Percentiles rank a stretch among this genome's conserved stretches.
phyloP scores from a whole-genome alignment of 129 eudicot species.

The Chrysanthemum seticuspe region DNA sequence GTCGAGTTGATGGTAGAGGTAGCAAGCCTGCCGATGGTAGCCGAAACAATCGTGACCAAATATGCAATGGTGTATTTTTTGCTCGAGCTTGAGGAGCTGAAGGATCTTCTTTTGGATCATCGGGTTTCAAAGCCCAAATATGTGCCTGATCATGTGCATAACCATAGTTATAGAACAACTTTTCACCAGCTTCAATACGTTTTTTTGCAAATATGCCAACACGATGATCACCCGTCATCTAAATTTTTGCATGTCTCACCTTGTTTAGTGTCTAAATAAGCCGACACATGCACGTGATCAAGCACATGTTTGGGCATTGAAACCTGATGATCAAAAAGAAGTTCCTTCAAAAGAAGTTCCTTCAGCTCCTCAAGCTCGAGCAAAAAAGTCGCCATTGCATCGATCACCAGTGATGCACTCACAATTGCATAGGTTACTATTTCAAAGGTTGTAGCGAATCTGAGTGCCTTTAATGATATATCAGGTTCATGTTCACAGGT shows the following conservation, averaged over 20 bases:
- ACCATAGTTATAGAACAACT: not conserved
- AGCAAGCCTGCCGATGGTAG: no score
- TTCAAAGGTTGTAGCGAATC: no score
- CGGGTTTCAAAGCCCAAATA: slow-evolving; percentile 73
- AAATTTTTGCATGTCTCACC: no score
- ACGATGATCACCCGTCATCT: no score
- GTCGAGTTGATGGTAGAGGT: no score
- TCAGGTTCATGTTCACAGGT: no score
- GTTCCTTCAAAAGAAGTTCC: no score
- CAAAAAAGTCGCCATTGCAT: slow-evolving; percentile 38
- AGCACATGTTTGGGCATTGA: slow-evolving; percentile 54
- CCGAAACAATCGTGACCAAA: not conserved
- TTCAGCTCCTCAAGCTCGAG: slow-evolving; percentile 46
- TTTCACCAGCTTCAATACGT: no score
- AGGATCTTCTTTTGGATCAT: slow-evolving; percentile 41
- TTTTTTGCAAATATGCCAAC: no score
- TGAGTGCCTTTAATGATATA: no score
- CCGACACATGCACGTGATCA: not conserved
- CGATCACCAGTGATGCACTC: not conserved
- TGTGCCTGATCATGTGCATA: no score
- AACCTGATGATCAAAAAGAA: slow-evolving; percentile 49
- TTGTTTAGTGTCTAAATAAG: slow-evolving; percentile 12
- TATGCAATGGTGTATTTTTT: slow-evolving; percentile 32
- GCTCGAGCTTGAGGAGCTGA: slow-evolving; percentile 52
- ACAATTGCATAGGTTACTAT: not conserved